Base-by-base conservation (phyloP, 2,329 filamentous ascomycete species). In the Fusarium citri region DNA sequence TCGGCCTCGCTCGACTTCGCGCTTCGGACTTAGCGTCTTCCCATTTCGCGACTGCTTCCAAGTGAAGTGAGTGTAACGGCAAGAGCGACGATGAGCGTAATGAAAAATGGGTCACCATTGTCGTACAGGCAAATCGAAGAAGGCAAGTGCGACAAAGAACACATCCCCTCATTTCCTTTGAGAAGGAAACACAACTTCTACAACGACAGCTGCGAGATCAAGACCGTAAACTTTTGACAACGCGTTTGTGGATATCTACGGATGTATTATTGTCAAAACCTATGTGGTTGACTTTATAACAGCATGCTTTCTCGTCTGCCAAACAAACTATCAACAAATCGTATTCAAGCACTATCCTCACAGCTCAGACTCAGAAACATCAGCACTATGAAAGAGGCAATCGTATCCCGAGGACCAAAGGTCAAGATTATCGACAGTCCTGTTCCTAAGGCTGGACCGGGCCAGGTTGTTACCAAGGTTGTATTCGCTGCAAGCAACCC, bases 341-440 rank as follows among this genome's bases (percentile, higher is more conserved):
- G 61, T 1, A 37, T 51, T 14, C 48, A 55, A 6, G 30, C 48
- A 30, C 46, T 70, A 7, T 58, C 66, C 3, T 37, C 25, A 0
- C 66, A 67, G 1, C 16, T 63, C 6, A 67, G 56, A 34, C 14
- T 58, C 5, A 63, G 62, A 43, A 16, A 41, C 4, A 25, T 14
- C 1, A 53, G 30, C 26, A 70, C 45, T 2, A 69, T 69, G 66
- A 69, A 69, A 20, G 66, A 69, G 22, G 66, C 61, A 1, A 70
- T 69, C 4, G 61, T 70, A 0, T 59, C 62, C 4, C 23, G 48
- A 3, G 56, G 66, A 2, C 62, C 66, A 0, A 55, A 55, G 15
- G 66, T 70, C n/a, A 20, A 59, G 3, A 55, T 70, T 2, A 9
- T 64, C 3, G 62, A 70, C 2, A 64, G 48, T 4, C 34, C 41